Evolutionary conservation across 1,139 yeast genomes (phyloP).

Genomic region (Nakaseomyces uthaithaninus): DNA sequence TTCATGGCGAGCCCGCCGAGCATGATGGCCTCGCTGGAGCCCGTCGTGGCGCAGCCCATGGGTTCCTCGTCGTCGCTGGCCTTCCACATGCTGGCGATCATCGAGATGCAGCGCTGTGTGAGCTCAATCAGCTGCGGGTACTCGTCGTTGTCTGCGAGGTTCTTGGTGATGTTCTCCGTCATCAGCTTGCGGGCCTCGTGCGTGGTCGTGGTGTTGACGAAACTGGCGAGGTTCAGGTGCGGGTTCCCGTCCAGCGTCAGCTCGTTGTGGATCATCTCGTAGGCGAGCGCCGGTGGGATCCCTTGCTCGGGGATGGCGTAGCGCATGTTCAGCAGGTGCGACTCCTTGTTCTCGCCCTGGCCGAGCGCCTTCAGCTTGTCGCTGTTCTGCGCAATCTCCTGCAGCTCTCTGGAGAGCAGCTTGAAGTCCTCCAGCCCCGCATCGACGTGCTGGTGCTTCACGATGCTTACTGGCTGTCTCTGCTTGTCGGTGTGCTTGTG

Average conservation of each 20-base stretch:
- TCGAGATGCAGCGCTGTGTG: conserved; percentile 75
- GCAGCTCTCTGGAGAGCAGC: conserved; percentile 16
- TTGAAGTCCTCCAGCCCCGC: conserved; percentile 16
- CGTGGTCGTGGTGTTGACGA: conserved; percentile 69
- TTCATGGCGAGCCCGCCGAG: conserved; percentile 89
- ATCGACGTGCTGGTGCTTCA: conserved; percentile 4
- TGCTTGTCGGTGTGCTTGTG: conserved; percentile 8
- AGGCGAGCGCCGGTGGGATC: conserved; percentile 45
- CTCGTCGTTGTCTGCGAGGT: conserved; percentile 88
- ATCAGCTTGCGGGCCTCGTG: conserved; percentile 46
- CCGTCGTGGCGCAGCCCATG: conserved; percentile 87
- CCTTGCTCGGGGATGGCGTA: conserved; percentile 54
- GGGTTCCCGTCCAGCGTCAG: conserved; percentile 79
- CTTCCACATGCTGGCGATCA: conserved; percentile 74
- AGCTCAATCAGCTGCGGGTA: conserved; percentile 78
- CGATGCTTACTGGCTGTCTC: conserved; percentile 6
- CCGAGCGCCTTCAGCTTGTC: conserved; percentile 6
- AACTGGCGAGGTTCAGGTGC: conserved; percentile 75
- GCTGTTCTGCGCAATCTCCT: conserved; percentile 10
- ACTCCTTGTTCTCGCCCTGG: conserved; percentile 7
- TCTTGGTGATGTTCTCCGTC: conserved; percentile 68
- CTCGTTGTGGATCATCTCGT: conserved; percentile 61
- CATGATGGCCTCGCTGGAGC: conserved; percentile 90
- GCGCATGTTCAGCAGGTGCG: conserved; percentile 29
- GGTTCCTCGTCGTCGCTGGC: conserved; percentile 43